Conservation (phyloP, 352 stramenopile species). For the Phytophthora pistaciae region DNA sequence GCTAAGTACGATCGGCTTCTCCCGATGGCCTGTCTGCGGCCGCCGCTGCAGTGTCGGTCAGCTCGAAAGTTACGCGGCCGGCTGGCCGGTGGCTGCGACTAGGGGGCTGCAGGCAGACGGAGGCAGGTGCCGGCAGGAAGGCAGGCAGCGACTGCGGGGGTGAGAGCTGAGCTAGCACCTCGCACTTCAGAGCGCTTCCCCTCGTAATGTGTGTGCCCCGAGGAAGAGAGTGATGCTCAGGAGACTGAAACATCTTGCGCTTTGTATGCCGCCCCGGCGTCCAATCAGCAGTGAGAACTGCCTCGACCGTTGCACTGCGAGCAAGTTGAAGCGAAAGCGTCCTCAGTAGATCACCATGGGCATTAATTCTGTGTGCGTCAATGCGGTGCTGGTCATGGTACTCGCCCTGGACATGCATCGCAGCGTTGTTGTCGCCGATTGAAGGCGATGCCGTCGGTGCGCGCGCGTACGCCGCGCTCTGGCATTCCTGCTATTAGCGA, state of each 20-base stretch:
- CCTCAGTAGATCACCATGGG: too few relatives aligned
- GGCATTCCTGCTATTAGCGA: neutral
- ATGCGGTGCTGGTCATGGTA: neutral
- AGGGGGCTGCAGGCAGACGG: neutral
- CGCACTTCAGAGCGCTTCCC: neutral
- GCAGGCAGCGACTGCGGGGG: neutral
- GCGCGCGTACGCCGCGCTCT: neutral
- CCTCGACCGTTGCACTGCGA: neutral
- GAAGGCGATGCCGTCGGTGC: neutral
- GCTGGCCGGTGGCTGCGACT: neutral
- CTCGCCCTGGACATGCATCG: neutral
- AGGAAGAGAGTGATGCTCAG: neutral
- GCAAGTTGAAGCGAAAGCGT: too few relatives aligned
- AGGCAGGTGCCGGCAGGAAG: too few relatives aligned
- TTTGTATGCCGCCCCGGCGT: neutral
- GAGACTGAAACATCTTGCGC: neutral
- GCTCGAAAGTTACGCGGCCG: conserved; percentile 12
- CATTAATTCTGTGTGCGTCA: too few relatives aligned
- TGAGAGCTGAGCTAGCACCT: neutral
- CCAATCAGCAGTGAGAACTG: neutral
- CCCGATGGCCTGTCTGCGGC: conserved; percentile 18
- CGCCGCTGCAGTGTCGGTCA: neutral
- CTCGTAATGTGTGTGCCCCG: neutral
- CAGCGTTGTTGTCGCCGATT: neutral
- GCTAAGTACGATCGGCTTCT: conserved; percentile 23